A percentile compares a stretch with the other conserved stretches of the same genome.
phyloP scores from a whole-genome alignment of 208 protist genomes.

The Crithidia sp. region DNA sequence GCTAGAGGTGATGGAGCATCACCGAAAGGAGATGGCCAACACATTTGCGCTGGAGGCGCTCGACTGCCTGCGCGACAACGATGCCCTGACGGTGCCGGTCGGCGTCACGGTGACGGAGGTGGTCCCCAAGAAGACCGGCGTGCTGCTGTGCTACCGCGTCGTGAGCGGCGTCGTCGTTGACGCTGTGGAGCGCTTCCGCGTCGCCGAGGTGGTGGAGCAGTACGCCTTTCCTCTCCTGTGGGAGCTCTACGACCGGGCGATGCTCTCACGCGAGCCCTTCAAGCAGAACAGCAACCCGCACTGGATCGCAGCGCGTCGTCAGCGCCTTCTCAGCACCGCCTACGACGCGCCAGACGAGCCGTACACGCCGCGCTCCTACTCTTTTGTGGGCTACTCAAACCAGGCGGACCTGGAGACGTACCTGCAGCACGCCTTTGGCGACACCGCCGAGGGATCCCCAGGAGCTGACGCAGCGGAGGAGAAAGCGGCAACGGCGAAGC shows the following conservation, averaged over 20 bases:
- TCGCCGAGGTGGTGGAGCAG: constrained; percentile 20
- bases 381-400: background rate
- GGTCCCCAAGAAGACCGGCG: background rate
- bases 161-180: background rate
- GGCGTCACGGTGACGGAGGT: constrained; percentile 15
- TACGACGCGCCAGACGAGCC: background rate
- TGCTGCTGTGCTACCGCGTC: constrained; percentile 18
- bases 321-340: constrained; percentile 13
- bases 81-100: background rate
- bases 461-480: background rate
- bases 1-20: constrained; percentile 14
- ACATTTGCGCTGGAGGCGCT: constrained; percentile 31
- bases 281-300: constrained; percentile 1
- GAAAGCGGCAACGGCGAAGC: background rate
- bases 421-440: background rate
- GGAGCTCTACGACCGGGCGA: constrained; percentile 36
- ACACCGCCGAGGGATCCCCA: background rate
- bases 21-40: constrained; percentile 11
- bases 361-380: background rate
- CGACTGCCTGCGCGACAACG: constrained; percentile 14
- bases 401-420: constrained; percentile 7
- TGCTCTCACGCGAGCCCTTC: constrained; percentile 2
- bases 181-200: constrained; percentile 11
- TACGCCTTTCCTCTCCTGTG: constrained; percentile 39
- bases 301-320: constrained; percentile 9